phyloP scores from a whole-genome alignment of 2,329 filamentous ascomycete species.

The Pezicula radicicola region DNA sequence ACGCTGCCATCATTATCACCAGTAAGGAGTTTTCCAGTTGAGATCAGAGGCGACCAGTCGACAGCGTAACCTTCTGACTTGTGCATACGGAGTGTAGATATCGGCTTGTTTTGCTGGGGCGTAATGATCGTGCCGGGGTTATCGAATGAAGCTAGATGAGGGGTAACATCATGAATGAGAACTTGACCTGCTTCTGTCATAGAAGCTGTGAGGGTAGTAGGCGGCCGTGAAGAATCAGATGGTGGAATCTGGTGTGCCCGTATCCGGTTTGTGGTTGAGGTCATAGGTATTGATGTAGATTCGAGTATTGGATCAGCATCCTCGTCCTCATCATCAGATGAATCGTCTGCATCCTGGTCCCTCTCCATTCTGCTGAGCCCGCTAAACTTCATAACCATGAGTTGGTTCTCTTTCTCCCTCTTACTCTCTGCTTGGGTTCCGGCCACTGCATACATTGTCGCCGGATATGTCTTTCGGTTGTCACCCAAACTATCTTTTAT shows the following conservation, averaged over 20 bases:
- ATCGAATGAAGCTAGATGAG: constrained; percentile 86
- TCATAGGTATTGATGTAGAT: constrained; percentile 82
- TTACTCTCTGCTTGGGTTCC: constrained; percentile 85
- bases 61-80: constrained; percentile 91
- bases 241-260: constrained; percentile 78
- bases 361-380: constrained; percentile 84
- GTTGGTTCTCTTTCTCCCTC: constrained; percentile 79
- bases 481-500: constrained; percentile 83
- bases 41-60: constrained; percentile 88
- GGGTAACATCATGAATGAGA: constrained; percentile 90
- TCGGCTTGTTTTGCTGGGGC: constrained; percentile 81
- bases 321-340: constrained; percentile 70
- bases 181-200: constrained; percentile 91
- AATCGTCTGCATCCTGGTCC: constrained; percentile 61
- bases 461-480: constrained; percentile 87
- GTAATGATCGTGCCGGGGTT: constrained; percentile 79
- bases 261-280: constrained; percentile 89
- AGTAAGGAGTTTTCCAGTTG: constrained; percentile 82
- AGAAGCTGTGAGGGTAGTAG: constrained; percentile 80
- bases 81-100: constrained; percentile 86
- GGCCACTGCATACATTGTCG: constrained; percentile 90
- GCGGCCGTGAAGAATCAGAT: constrained; percentile 65
- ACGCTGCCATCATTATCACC: constrained; percentile 91
- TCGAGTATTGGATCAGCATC: constrained; percentile 86
- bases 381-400: constrained; percentile 96